These are phyloP conservation scores for Albugo candida DNA, from an alignment of 352 stramenopile genomes.

Conservation along the genomic window DNA sequence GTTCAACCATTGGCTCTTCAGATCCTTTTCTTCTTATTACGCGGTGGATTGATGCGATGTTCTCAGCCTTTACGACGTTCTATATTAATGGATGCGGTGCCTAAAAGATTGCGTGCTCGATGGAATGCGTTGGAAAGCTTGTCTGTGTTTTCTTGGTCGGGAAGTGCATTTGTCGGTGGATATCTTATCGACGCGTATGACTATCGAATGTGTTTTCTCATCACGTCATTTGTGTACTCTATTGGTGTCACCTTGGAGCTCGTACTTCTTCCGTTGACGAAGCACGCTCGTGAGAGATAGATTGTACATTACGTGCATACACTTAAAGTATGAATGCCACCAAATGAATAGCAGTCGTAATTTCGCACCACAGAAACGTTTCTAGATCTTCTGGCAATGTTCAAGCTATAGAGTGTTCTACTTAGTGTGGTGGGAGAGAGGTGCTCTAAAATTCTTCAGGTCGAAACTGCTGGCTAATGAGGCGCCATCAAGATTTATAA, in stretches of 20 bases:
- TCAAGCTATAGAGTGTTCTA: too few species aligned
- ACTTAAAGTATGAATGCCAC: too few species aligned
- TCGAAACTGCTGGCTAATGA: too few species aligned
- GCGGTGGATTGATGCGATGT: slow-evolving; percentile 67
- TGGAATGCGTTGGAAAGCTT: slow-evolving; percentile 60
- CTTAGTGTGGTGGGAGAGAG: too few species aligned
- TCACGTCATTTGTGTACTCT: slow-evolving; percentile 52
- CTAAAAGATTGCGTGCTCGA: slow-evolving; percentile 41
- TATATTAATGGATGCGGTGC: slow-evolving; percentile 65
- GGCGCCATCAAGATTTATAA: too few species aligned
- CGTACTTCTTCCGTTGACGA: slow-evolving; percentile 36
- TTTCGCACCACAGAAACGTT: too few species aligned
- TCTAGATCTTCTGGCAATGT: too few species aligned
- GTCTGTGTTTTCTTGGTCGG: slow-evolving; percentile 63
- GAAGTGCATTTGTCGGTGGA: slow-evolving; percentile 52
- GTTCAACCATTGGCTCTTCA: slow-evolving; percentile 29
- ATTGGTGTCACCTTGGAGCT: slow-evolving; percentile 30
- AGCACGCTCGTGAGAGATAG: slow-evolving; percentile 24
- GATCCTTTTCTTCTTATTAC: slow-evolving; percentile 51
- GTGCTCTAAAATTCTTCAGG: too few species aligned
- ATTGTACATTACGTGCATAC: not conserved
- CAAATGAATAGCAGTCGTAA: too few species aligned
- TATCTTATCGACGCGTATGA: slow-evolving; percentile 59
- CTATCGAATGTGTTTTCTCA: slow-evolving; percentile 64
- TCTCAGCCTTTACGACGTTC: slow-evolving; percentile 58